Conservation (phyloP, 1,284 basidiomycete species). For the Moesziomyces globuligerus region DNA sequence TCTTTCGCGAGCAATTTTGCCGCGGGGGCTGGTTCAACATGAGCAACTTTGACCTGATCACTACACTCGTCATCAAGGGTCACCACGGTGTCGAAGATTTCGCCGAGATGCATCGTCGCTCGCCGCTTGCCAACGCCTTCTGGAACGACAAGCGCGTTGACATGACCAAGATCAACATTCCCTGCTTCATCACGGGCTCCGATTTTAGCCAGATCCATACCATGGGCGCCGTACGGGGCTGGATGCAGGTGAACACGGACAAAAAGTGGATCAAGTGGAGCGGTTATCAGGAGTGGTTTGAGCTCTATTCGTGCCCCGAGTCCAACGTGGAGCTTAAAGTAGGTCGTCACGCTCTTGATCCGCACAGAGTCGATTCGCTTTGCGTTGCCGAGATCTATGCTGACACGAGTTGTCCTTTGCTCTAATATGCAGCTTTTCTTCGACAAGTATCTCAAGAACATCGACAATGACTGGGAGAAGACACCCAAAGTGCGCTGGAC, state of each 20-base stretch:
- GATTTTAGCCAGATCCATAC: constrained; percentile 43
- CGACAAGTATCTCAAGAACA: constrained; percentile 52
- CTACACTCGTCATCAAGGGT: constrained; percentile 50
- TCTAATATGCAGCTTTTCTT: constrained; percentile 27
- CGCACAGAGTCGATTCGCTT: not conserved
- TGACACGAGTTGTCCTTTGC: not conserved
- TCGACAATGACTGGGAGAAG: constrained; percentile 51
- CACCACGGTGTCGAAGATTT: constrained; percentile 35
- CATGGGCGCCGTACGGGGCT: constrained; percentile 43
- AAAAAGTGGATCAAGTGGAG: constrained; percentile 48
- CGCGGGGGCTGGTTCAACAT: constrained; percentile 44
- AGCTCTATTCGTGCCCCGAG: constrained; percentile 22
- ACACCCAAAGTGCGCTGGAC: constrained; percentile 46
- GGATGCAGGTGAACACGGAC: constrained; percentile 34
- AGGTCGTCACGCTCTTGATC: not conserved
- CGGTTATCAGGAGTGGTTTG: constrained; percentile 28
- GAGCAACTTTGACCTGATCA: constrained; percentile 47
- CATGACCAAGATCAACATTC: constrained; percentile 55
- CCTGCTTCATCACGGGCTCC: constrained; percentile 52
- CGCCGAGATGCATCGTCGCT: constrained; percentile 28
- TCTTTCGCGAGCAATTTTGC: constrained; percentile 44
- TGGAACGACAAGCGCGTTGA: constrained; percentile 53
- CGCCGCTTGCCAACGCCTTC: constrained; percentile 19
- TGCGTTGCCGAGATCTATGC: not conserved
- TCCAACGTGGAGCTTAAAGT: constrained; percentile 42